Percentiles rank a stretch among this genome's conserved stretches.
Evolutionary conservation across 2,329 filamentous ascomycete species (phyloP).

Genomic region (Xylariaceae sp.): DNA sequence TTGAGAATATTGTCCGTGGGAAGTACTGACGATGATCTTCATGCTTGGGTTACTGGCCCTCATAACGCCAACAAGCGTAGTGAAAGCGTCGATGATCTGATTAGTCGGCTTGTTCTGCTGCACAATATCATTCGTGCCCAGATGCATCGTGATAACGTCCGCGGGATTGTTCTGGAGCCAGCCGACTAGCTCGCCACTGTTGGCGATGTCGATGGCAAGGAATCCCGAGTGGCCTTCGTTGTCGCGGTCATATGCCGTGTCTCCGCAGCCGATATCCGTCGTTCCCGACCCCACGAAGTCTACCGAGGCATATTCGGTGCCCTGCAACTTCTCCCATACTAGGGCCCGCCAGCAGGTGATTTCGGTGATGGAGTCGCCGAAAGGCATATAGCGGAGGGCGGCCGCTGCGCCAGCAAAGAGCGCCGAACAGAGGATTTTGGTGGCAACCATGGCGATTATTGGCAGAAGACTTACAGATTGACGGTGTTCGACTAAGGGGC

Average conservation of each 20-base stretch:
- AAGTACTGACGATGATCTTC: constrained; percentile 40
- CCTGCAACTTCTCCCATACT: constrained; percentile 40
- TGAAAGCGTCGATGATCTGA: constrained; percentile 40
- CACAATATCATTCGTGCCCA: constrained; percentile 43
- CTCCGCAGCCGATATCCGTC: constrained; percentile 34
- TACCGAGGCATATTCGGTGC: constrained; percentile 36
- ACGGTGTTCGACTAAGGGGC: neutral
- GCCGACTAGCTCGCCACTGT: constrained; percentile 39
- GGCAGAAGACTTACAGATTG: neutral
- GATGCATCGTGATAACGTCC: constrained; percentile 44
- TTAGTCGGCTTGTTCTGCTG: constrained; percentile 37
- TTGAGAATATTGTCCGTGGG: neutral
- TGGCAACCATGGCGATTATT: constrained; percentile 23
- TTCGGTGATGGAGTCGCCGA: constrained; percentile 43
- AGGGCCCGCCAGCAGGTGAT: constrained; percentile 42
- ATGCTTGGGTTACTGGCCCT: constrained; percentile 37
- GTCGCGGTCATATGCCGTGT: constrained; percentile 40
- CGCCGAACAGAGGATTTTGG: constrained; percentile 20
- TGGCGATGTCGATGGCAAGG: constrained; percentile 42
- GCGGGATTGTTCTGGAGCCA: constrained; percentile 42
- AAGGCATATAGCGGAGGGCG: constrained; percentile 38
- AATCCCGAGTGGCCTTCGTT: constrained; percentile 44
- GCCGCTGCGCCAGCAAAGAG: constrained; percentile 19
- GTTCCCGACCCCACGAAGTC: constrained; percentile 38
- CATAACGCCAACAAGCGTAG: constrained; percentile 38